Conservation (phyloP, 129 eudicot genomes). For the Helianthus tuberosus region DNA sequence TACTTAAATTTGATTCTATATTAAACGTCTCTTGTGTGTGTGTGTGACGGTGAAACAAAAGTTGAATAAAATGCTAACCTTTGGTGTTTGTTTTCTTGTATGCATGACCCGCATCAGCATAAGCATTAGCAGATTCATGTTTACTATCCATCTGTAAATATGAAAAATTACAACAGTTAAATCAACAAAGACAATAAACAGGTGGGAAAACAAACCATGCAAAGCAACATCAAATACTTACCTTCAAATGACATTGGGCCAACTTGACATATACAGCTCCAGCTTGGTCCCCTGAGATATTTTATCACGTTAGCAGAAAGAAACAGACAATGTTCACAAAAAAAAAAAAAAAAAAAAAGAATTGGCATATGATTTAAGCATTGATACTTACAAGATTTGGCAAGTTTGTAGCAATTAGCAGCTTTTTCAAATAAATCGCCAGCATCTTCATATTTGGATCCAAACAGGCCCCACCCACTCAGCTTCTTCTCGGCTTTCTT, state of each 20-base stretch:
- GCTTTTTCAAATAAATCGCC: slow-evolving; percentile 75
- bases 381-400: slow-evolving; percentile 64
- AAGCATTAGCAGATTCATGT: slow-evolving; percentile 94
- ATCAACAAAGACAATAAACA: not conserved
- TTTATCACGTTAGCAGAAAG: slow-evolving; percentile 11
- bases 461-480: slow-evolving; percentile 72
- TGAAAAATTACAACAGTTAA: not conserved
- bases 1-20: too few species aligned
- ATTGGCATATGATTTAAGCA: slow-evolving; percentile 13
- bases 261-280: slow-evolving; percentile 80
- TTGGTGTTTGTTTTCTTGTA: slow-evolving; percentile 71
- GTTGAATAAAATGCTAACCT: slow-evolving; percentile 44
- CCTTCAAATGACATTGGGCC: slow-evolving; percentile 87
- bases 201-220: not conserved
- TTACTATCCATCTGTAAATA: slow-evolving; percentile 78
- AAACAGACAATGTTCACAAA: not conserved
- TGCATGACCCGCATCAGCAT: slow-evolving; percentile 82
- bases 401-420: slow-evolving; percentile 82
- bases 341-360: too few species aligned
- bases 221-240: slow-evolving; percentile 23
- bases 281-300: slow-evolving; percentile 91
- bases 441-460: slow-evolving; percentile 81
- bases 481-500: slow-evolving; percentile 88
- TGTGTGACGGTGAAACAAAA: not conserved
- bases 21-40: too few species aligned